These are phyloP conservation scores for Capniomyces stellatus DNA, from an alignment of 371 early-diverging fungal genomes.

Conservation along the genomic window DNA sequence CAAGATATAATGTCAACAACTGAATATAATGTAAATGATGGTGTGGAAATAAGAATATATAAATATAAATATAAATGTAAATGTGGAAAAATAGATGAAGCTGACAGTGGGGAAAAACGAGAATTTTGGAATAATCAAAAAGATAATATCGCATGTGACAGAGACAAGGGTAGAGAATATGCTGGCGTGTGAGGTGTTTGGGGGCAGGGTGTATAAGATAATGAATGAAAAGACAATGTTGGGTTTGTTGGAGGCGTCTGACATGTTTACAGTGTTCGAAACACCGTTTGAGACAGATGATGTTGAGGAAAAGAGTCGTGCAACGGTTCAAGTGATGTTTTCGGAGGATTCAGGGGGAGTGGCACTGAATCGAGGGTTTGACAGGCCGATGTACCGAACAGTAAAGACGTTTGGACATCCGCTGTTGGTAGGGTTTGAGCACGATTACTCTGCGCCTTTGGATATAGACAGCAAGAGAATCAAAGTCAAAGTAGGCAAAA, in stretches of 20 bases:
- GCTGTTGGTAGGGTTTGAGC: not conserved
- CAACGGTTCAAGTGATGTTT: constrained; percentile 13
- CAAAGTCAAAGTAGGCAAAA: constrained; percentile 26
- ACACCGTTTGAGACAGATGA: constrained; percentile 24
- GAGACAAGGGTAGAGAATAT: constrained; percentile 17
- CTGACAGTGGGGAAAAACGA: constrained; percentile 35
- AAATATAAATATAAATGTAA: not conserved
- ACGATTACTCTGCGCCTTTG: not conserved
- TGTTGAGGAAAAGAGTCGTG: constrained; percentile 5
- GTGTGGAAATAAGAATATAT: not conserved
- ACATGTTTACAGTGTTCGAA: constrained; percentile 51
- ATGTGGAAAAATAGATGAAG: constrained; percentile 10
- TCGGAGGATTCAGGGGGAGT: not conserved
- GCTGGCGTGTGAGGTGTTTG: constrained; percentile 41
- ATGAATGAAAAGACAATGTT: constrained; percentile 40
- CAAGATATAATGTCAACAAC: too few species aligned
- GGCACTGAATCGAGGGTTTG: constrained; percentile 1
- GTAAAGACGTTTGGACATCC: not conserved
- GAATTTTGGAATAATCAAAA: constrained; percentile 38
- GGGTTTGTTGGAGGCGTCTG: constrained; percentile 31
- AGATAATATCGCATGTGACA: constrained; percentile 37
- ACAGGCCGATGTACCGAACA: not conserved
- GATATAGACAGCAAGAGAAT: constrained; percentile 10
- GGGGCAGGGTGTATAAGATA: constrained; percentile 39
- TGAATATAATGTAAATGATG: too few species aligned